Conservation (phyloP, 352 stramenopile genomes). For the Pythium biforme region DNA sequence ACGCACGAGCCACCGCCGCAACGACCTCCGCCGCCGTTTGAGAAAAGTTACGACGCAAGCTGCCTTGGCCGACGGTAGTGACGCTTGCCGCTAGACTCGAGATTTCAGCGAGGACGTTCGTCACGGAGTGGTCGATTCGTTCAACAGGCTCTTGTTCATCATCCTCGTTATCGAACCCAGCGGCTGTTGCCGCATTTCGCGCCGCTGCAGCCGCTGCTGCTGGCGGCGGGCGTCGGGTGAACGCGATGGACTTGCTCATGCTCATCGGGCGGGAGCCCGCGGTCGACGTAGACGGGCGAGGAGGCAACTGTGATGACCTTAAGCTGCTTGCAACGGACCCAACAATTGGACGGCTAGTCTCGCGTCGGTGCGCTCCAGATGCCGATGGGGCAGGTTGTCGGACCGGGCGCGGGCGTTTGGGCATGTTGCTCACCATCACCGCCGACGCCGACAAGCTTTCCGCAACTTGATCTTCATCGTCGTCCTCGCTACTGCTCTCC, state of each 20-base stretch:
- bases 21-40: constrained; percentile 42
- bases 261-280: constrained; percentile 56
- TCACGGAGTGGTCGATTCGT: constrained; percentile 69
- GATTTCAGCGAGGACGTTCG: constrained; percentile 83
- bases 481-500: constrained; percentile 24
- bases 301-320: constrained; percentile 33
- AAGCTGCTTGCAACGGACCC: constrained; percentile 13
- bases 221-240: constrained; percentile 36
- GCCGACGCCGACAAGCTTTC: constrained; percentile 30
- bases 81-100: constrained; percentile 78
- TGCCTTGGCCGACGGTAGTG: constrained; percentile 69
- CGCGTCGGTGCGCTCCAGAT: not conserved
- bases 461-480: constrained; percentile 25
- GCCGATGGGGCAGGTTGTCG: constrained; percentile 11
- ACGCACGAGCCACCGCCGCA: constrained; percentile 22
- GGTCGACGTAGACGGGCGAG: constrained; percentile 55
- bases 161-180: constrained; percentile 40
- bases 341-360: constrained; percentile 15
- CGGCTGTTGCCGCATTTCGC: constrained; percentile 1
- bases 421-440: constrained; percentile 32
- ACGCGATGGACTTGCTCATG: constrained; percentile 79
- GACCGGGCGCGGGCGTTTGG: constrained; percentile 21
- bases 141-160: constrained; percentile 43
- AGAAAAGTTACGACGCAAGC: constrained; percentile 68
- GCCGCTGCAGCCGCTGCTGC: constrained; percentile 4